Evolutionary conservation across 768 basidiomycete species (phyloP).

Genomic region (Ephemerocybe angulata): DNA sequence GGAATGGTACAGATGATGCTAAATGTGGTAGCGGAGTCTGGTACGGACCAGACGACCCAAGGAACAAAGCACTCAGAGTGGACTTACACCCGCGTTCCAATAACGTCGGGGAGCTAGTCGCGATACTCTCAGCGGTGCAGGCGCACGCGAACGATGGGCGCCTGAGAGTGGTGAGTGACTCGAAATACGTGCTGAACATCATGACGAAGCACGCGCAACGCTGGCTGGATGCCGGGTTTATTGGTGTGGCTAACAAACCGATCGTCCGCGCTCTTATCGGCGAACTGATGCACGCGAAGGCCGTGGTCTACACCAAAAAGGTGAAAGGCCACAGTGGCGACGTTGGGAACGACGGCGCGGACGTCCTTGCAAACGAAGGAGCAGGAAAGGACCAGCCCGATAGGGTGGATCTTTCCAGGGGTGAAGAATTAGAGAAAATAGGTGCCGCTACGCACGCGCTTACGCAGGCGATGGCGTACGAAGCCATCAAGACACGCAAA

Average conservation of each 20-base stretch:
- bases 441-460: no score
- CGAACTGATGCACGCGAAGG: neutral
- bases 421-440: neutral
- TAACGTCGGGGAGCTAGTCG: slow-evolving; percentile 16
- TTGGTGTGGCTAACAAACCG: neutral
- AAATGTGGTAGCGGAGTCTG: slow-evolving; percentile 18
- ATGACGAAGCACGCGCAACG: slow-evolving; percentile 7
- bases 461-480: neutral
- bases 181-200: slow-evolving; percentile 13
- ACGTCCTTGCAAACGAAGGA: slow-evolving; percentile 8
- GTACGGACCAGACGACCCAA: slow-evolving; percentile 4
- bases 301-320: neutral
- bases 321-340: slow-evolving; percentile 16
- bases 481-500: neutral
- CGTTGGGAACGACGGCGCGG: slow-evolving; percentile 14
- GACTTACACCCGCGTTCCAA: slow-evolving; percentile 10
- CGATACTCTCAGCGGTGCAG: neutral
- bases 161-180: slow-evolving; percentile 14
- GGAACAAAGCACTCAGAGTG: slow-evolving; percentile 13
- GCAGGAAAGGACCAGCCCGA: neutral
- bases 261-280: neutral
- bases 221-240: slow-evolving; percentile 14
- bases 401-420: neutral
- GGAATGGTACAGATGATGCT: slow-evolving; percentile 1
- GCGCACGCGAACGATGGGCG: neutral